Evolutionary conservation across 495 filamentous ascomycete species (phyloP), one percentile per base, ranked within the genome.

Genomic region (Massariosphaeria phaeospora): DNA sequence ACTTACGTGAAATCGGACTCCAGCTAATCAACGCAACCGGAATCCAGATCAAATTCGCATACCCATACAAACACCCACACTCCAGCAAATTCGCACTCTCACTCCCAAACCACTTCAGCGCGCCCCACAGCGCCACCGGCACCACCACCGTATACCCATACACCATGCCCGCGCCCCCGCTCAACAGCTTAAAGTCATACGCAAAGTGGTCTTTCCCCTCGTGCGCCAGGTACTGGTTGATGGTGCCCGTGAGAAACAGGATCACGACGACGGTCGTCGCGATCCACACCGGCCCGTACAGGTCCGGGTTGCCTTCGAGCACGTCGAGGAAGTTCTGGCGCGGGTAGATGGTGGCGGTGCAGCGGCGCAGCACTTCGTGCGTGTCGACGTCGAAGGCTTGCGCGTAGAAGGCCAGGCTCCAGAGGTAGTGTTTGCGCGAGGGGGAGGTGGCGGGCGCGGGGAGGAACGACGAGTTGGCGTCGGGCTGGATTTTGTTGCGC

Each of bases 301-400:
- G 77, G 67, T 98, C 93, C 17, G 93, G 89, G 67, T 96, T 96
- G n/a, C 90, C 93, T 62, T 96, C 93, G 5, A 96, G 76, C 29
- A 96, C 86, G 64, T 98, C 93, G 52, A 98, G 82, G 71, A 98
- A 98, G 74, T 95, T 96, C 41, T 83, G 82, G 44, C 88, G 82
- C 26, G 94, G 93, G 71, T 85, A 95, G 23, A 97, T 72, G 20
- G 91, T 82, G 0, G 89, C 85, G 66, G 81, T 77, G 67, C 91
- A 96, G 52, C 93, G 85, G 62, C 79, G 73, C 39, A 95, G 72
- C 25, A 98, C 89, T 48, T 88, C 82, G 59, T 80, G 84, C 33
- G 93, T 97, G 70, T 97, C 91, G 49, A 98, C 91, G 63, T 97
- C 93, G 72, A 98, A 98, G 77, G 86, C 96, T 73, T 91, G 94